Conservation (phyloP, 371 early-diverging fungal species). For the Phascolomyces articulosus region DNA sequence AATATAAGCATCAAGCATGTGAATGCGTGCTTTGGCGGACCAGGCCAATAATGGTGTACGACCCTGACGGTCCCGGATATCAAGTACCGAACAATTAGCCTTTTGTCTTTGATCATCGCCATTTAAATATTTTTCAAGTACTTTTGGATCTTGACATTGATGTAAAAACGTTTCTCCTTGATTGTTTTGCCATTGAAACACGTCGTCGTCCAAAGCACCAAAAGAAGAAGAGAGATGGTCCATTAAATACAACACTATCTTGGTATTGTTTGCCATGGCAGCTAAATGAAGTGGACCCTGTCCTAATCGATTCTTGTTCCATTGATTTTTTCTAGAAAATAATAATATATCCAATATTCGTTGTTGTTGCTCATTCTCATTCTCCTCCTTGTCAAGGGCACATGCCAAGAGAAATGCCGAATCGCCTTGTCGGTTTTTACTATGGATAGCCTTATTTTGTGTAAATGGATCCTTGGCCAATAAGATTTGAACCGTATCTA, state of each 20-base stretch:
- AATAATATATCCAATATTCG: constrained; percentile 1
- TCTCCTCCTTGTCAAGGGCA: not conserved
- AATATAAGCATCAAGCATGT: constrained; percentile 36
- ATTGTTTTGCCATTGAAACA: constrained; percentile 23
- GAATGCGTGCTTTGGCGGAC: constrained; percentile 40
- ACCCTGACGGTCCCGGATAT: constrained; percentile 27
- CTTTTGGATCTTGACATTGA: constrained; percentile 23
- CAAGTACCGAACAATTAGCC: constrained; percentile 13
- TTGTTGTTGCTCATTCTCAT: not conserved
- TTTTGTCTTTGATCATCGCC: not conserved
- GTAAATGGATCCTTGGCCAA: constrained; percentile 10
- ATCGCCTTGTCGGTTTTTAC: constrained; percentile 43
- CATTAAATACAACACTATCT: constrained; percentile 14
- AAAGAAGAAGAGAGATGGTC: constrained; percentile 2
- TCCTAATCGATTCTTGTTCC: not conserved
- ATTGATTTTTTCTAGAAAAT: not conserved
- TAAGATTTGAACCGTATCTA: constrained; percentile 31
- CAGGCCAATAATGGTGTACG: constrained; percentile 49
- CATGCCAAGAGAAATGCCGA: constrained; percentile 41
- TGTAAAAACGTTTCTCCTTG: constrained; percentile 49
- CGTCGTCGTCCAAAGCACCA: not conserved
- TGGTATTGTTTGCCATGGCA: not conserved
- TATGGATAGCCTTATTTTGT: constrained; percentile 15
- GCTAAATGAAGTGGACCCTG: constrained; percentile 36
- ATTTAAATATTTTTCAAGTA: constrained; percentile 20